phyloP scores from a whole-genome alignment of 768 basidiomycete genomes.

The Macrolepiota fuliginosa region DNA sequence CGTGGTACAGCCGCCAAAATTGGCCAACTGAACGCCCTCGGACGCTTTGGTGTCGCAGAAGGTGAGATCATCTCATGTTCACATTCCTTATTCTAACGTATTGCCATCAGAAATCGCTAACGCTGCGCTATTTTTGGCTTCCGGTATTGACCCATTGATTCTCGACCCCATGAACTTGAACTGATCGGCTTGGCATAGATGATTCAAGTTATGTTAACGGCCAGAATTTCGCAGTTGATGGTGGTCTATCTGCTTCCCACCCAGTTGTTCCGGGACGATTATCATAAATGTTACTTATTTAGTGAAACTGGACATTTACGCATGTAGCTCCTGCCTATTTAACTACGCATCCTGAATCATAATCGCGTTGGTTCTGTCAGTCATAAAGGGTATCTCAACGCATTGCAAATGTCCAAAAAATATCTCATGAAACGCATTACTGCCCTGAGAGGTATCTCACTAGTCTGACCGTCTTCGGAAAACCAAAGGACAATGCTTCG shows the following conservation, averaged over 20 bases:
- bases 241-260: slow-evolving; percentile 76
- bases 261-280: slow-evolving; percentile 78
- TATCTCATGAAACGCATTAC: not conserved
- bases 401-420: not conserved
- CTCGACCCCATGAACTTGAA: not conserved
- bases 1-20: slow-evolving; percentile 75
- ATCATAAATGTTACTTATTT: slow-evolving; percentile 34
- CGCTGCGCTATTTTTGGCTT: slow-evolving; percentile 82
- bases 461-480: slow-evolving; percentile 14
- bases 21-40: slow-evolving; percentile 81
- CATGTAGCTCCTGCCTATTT: too few species aligned
- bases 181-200: slow-evolving; percentile 40
- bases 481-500: slow-evolving; percentile 22
- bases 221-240: slow-evolving; percentile 83
- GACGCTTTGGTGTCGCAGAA: slow-evolving; percentile 78
- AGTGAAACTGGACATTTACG: too few species aligned
- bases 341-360: too few species aligned
- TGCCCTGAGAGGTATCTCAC: not conserved
- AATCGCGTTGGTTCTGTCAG: too few species aligned
- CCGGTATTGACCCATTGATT: slow-evolving; percentile 46
- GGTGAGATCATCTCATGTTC: slow-evolving; percentile 40
- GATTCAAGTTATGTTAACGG: slow-evolving; percentile 93
- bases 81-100: not conserved
- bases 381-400: not conserved
- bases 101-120: slow-evolving; percentile 74